Conservation (phyloP, 352 stramenopile genomes). For the Phytophthora cajani region DNA sequence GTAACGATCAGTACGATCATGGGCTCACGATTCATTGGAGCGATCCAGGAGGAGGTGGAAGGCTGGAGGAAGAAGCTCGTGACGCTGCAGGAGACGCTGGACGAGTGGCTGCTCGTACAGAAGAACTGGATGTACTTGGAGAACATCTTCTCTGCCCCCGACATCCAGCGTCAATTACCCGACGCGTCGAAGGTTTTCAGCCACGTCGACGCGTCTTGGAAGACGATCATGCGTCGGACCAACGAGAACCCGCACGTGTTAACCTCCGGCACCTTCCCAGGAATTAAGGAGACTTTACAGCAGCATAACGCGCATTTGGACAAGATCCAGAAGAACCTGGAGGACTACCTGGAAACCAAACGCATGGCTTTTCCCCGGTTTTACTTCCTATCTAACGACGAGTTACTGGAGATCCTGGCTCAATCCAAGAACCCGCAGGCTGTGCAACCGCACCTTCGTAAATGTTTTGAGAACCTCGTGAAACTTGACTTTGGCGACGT, state of each 20-base stretch:
- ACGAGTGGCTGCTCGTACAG: conserved; percentile 90
- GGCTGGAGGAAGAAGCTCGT: conserved; percentile 87
- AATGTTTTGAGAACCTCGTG: conserved; percentile 94
- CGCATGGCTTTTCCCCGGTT: conserved; percentile 94
- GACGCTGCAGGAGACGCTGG: conserved; percentile 83
- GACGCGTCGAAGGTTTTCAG: conserved; percentile 92
- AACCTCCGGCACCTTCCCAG: conserved; percentile 77
- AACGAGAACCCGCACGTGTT: conserved; percentile 89
- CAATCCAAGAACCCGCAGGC: conserved; percentile 95
- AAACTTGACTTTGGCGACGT: conserved; percentile 84
- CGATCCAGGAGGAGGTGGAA: conserved; percentile 92
- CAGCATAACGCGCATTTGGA: conserved; percentile 89
- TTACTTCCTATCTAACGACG: conserved; percentile 97
- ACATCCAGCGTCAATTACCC: conserved; percentile 92
- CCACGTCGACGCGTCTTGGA: conserved; percentile 92
- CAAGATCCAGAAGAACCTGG: conserved; percentile 92
- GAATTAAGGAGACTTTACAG: conserved; percentile 84
- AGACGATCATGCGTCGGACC: conserved; percentile 90
- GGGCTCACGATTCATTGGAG: conserved; percentile 90
- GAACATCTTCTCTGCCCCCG: conserved; percentile 88
- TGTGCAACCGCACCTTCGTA: conserved; percentile 94
- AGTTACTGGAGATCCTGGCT: conserved; percentile 94
- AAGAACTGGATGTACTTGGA: conserved; percentile 92
- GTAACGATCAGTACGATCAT: conserved; percentile 95
- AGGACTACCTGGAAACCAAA: conserved; percentile 94